Percentiles rank a stretch among this genome's conserved stretches.
Evolutionary conservation across 2,329 filamentous ascomycete genomes (phyloP).

Genomic region (Exophiala aquamarina): DNA sequence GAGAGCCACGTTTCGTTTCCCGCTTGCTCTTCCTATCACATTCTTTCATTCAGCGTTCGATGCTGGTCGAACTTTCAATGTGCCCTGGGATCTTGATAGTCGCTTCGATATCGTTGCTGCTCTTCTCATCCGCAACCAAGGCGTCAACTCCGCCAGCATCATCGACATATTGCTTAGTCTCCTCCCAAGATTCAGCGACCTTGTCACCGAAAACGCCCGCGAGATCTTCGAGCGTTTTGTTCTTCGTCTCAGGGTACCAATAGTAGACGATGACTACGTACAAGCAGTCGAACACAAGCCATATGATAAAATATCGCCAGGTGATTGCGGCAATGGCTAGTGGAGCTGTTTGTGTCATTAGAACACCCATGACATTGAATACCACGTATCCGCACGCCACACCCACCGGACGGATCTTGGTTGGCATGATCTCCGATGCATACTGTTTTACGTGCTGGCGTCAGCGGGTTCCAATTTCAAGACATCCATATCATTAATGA

Average conservation of each 20-base stretch:
- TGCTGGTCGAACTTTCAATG: too few relatives aligned
- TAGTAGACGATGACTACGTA: conserved; percentile 30
- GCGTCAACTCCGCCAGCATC: not conserved
- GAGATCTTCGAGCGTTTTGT: conserved; percentile 36
- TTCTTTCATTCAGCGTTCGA: too few relatives aligned
- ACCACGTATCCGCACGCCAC: conserved; percentile 3
- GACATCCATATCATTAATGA: too few relatives aligned
- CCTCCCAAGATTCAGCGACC: conserved; percentile 23
- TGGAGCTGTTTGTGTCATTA: conserved; percentile 8
- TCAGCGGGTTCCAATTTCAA: too few relatives aligned
- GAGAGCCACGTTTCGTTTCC: too few relatives aligned
- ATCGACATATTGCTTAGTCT: conserved; percentile 10
- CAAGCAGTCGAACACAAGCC: conserved; percentile 8
- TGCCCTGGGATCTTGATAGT: not conserved
- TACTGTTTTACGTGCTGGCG: too few relatives aligned
- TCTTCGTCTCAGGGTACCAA: conserved; percentile 37
- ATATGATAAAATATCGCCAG: conserved; percentile 16
- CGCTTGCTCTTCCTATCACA: too few relatives aligned
- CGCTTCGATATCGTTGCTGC: not conserved
- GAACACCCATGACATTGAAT: conserved; percentile 9
- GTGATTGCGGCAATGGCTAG: conserved; percentile 10
- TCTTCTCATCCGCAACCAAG: not conserved
- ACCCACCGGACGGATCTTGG: conserved; percentile 10
- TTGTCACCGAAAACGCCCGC: conserved; percentile 36
- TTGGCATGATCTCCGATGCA: conserved; percentile 15